phyloP scores from a whole-genome alignment of 2,329 filamentous ascomycete genomes.

The Eutypella sp. region DNA sequence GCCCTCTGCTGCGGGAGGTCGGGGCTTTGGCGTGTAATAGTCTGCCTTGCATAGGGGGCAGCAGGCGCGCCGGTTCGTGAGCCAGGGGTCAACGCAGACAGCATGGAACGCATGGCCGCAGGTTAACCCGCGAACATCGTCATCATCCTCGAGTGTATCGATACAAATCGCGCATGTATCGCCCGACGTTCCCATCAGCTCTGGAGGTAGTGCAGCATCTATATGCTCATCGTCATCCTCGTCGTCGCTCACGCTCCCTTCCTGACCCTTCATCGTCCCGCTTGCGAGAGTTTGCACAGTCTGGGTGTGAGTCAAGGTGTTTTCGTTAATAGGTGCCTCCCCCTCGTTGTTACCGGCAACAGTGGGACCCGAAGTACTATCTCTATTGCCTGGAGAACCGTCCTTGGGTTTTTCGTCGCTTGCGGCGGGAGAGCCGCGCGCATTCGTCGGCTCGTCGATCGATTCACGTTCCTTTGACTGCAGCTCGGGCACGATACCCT shows the following conservation, averaged over 20 bases:
- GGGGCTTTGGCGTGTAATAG: constrained; percentile 92
- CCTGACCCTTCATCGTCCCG: constrained; percentile 20
- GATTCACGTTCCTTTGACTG: constrained; percentile 42
- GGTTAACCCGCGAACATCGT: constrained; percentile 87
- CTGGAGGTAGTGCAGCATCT: constrained; percentile 72
- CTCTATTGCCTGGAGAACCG: constrained; percentile 12
- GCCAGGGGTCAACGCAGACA: constrained; percentile 91
- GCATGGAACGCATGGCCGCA: constrained; percentile 99
- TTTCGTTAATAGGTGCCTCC: constrained; percentile 5
- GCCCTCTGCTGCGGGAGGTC: constrained; percentile 46
- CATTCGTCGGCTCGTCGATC: constrained; percentile 33
- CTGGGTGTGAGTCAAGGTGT: constrained; percentile 13
- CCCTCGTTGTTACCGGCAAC: constrained; percentile 7
- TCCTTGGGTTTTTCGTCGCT: constrained; percentile 21
- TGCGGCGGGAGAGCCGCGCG: constrained; percentile 19
- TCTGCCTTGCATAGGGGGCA: constrained; percentile 98
- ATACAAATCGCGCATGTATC: constrained; percentile 97
- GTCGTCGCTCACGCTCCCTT: constrained; percentile 35
- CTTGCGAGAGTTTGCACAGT: constrained; percentile 16
- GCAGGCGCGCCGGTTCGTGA: constrained; percentile 89
- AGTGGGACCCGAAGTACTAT: constrained; percentile 20
- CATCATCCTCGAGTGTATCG: constrained; percentile 88
- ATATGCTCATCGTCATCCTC: constrained; percentile 80
- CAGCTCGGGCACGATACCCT: constrained; percentile 46
- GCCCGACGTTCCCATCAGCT: constrained; percentile 74